Percentiles rank a stretch among this genome's conserved stretches.
These are phyloP conservation scores for Blepharisma stoltei DNA, from an alignment of 73 alveolate genomes.

Conservation along the genomic window DNA sequence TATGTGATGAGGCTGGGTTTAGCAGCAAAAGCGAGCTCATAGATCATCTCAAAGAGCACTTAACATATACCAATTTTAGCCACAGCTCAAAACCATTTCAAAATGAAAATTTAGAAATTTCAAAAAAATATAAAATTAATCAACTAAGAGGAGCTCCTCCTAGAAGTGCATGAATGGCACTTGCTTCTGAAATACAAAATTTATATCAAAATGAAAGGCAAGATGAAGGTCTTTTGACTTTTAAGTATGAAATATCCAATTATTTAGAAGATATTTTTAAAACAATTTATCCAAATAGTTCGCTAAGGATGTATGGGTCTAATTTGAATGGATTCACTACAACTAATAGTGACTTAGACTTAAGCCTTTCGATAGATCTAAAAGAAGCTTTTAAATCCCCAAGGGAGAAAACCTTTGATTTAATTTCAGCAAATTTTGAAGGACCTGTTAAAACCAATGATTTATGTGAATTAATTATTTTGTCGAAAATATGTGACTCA, in stretches of 20 bases:
- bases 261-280: neutral
- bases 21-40: neutral
- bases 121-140: neutral
- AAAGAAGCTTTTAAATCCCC: neutral
- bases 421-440: neutral
- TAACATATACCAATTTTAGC: neutral
- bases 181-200: neutral
- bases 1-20: neutral
- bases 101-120: neutral
- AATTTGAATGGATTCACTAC: neutral
- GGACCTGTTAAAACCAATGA: neutral
- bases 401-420: neutral
- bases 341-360: conserved; percentile 1
- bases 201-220: neutral
- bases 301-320: neutral
- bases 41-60: neutral
- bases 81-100: neutral
- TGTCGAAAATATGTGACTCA: conserved; percentile 3
- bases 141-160: neutral
- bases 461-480: conserved; percentile 6
- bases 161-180: neutral
- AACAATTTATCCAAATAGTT: neutral
- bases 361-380: neutral
- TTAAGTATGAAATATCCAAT: neutral
- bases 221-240: neutral